phyloP scores from a whole-genome alignment of 805 yeast species.

The Scheffersomyces ergatensis region DNA sequence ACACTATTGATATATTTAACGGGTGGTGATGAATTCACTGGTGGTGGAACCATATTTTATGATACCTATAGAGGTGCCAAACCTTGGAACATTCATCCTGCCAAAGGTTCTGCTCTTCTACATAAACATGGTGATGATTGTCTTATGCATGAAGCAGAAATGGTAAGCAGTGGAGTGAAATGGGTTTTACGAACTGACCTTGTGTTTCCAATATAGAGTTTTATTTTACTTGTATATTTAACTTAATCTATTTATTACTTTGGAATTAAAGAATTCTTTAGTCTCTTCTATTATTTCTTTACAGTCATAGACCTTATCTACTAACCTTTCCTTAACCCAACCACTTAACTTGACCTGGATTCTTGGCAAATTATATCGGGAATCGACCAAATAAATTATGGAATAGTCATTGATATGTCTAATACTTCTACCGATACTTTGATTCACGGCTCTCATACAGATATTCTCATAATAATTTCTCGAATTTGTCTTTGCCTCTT shows the following conservation, averaged over 20 bases:
- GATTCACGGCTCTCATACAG: slow-evolving; percentile 90
- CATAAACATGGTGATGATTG: slow-evolving; percentile 71
- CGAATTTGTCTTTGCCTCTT: slow-evolving; percentile 47
- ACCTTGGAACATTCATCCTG: slow-evolving; percentile 43
- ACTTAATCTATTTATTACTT: slow-evolving; percentile 6
- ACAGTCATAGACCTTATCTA: slow-evolving; percentile 2
- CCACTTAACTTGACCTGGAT: slow-evolving; percentile 63
- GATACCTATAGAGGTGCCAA: slow-evolving; percentile 18
- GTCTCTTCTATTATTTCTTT: slow-evolving; percentile 18
- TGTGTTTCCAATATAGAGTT: slow-evolving; percentile 17
- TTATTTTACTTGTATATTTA: slow-evolving; percentile 2
- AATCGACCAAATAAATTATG: slow-evolving; percentile 67
- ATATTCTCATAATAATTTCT: slow-evolving; percentile 71
- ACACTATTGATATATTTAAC: slow-evolving; percentile 57
- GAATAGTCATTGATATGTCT: slow-evolving; percentile 83
- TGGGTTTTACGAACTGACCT: slow-evolving; percentile 66
- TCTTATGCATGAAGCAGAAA: slow-evolving; percentile 55
- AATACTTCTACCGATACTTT: slow-evolving; percentile 89
- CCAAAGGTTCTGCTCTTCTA: slow-evolving; percentile 53
- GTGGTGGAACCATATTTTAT: slow-evolving; percentile 61
- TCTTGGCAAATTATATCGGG: slow-evolving; percentile 45
- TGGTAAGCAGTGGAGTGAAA: slow-evolving; percentile 50
- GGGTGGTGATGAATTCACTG: slow-evolving; percentile 53
- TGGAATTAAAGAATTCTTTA: slow-evolving; percentile 24
- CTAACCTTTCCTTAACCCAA: slow-evolving; percentile 56